Percentiles rank a stretch among this genome's conserved stretches.
Evolutionary conservation across 1,139 yeast genomes (phyloP).

Genomic region (Lodderomyces margitis): DNA sequence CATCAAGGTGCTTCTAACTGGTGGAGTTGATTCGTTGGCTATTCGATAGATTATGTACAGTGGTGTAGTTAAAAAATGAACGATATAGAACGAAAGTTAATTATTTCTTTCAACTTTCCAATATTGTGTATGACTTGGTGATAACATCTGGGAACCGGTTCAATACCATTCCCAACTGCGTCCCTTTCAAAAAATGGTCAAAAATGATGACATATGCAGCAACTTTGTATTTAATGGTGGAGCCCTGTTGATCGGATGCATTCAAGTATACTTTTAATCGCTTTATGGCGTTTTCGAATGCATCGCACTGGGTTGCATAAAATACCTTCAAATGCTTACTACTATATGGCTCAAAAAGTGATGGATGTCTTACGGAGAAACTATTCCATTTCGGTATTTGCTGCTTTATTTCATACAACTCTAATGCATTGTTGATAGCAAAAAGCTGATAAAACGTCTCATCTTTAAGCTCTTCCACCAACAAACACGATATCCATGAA

Average conservation of each 20-base stretch:
- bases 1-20: conserved; percentile 80
- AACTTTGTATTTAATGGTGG: conserved; percentile 15
- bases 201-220: conserved; percentile 23
- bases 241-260: neutral
- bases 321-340: conserved; percentile 9
- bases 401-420: conserved; percentile 13
- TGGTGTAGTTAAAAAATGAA: too few species aligned
- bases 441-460: conserved; percentile 18
- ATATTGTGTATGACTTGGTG: conserved; percentile 14
- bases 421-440: conserved; percentile 18
- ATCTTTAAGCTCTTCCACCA: conserved; percentile 19
- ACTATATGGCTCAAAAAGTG: conserved; percentile 16
- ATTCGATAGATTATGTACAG: conserved; percentile 47
- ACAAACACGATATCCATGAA: conserved; percentile 35
- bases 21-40: conserved; percentile 85
- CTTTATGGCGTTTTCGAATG: conserved; percentile 12
- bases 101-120: conserved; percentile 1
- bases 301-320: conserved; percentile 17
- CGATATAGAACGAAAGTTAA: neutral
- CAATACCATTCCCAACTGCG: conserved; percentile 17
- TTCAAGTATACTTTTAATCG: neutral
- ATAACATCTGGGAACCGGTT: conserved; percentile 7
- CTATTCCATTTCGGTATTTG: conserved; percentile 27
- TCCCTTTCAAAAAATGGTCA: conserved; percentile 18
- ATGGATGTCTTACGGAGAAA: conserved; percentile 25